Evolutionary conservation across 441 rosid species (phyloP).

Genomic region (Euphorbia schlechtendalii): DNA sequence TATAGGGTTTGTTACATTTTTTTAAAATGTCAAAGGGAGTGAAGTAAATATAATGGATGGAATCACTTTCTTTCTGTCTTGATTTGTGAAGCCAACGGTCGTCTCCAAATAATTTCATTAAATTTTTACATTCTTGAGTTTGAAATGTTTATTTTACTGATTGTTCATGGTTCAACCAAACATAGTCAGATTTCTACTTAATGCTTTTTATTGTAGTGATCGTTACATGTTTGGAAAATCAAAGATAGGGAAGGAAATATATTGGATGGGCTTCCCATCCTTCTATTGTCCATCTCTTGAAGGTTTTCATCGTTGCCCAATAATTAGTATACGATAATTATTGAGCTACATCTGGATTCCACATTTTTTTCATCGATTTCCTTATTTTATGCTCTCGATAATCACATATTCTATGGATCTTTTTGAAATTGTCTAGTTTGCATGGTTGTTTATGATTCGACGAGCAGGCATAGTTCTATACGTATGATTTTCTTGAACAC

Average conservation of each 20-base stretch:
- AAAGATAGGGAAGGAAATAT: constrained; percentile 18
- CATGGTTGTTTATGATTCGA: background rate
- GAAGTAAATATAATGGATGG: constrained; percentile 12
- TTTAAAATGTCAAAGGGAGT: constrained; percentile 25
- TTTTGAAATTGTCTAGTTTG: background rate
- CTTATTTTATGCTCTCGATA: background rate
- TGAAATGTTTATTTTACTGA: no score
- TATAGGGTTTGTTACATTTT: no score
- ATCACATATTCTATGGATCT: background rate
- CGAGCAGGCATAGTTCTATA: constrained; percentile 33
- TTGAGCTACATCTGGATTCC: constrained; percentile 64
- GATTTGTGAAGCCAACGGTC: no score
- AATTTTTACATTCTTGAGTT: background rate
- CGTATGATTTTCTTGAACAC: no score
- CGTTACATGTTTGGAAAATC: constrained; percentile 38
- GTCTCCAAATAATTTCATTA: no score
- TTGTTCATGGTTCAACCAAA: no score
- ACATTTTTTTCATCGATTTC: constrained; percentile 20
- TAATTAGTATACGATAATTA: constrained; percentile 33
- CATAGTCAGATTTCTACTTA: constrained; percentile 36
- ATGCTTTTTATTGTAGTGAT: constrained; percentile 22
- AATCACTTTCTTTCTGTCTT: no score
- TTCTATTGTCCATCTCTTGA: constrained; percentile 19
- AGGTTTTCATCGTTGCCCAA: constrained; percentile 59
- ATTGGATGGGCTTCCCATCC: constrained; percentile 17